Evolutionary conservation across 257 asterid species (phyloP).

Genomic region (Solanum corneliomulleri): DNA sequence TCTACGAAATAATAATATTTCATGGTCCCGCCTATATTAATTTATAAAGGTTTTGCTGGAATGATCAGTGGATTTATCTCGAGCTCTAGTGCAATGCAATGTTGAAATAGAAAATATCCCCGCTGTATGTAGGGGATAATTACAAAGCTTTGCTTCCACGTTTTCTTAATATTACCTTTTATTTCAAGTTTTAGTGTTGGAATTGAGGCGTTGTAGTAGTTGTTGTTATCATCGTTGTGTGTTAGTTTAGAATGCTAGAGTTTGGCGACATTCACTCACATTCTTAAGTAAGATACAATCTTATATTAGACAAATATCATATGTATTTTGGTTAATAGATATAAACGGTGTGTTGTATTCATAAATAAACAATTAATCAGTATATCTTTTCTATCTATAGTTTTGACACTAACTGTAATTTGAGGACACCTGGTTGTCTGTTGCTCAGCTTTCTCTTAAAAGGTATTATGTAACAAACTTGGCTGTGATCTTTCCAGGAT

Average conservation of each 20-base stretch:
- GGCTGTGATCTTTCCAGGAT: slow-evolving; percentile 49
- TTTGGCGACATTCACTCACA: neutral
- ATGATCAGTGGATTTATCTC: neutral
- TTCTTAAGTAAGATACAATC: neutral
- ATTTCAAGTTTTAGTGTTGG: neutral
- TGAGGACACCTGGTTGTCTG: neutral
- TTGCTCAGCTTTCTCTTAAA: neutral
- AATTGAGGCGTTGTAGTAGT: neutral
- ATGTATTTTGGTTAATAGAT: neutral
- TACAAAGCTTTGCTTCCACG: neutral
- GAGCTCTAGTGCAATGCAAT: neutral
- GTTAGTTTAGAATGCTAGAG: neutral
- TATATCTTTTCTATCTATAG: neutral
- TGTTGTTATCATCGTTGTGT: neutral
- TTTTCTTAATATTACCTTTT: neutral
- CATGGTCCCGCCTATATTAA: too few species aligned
- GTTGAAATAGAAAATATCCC: neutral
- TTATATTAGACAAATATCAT: neutral
- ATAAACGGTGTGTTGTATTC: neutral
- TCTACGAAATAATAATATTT: too few species aligned
- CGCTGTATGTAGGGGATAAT: neutral
- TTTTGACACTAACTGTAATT: neutral
- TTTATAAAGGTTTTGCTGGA: neutral
- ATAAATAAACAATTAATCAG: neutral
- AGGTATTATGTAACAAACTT: neutral